Conservation (phyloP, 2,329 filamentous ascomycete species). For the Colletotrichum melonis region DNA sequence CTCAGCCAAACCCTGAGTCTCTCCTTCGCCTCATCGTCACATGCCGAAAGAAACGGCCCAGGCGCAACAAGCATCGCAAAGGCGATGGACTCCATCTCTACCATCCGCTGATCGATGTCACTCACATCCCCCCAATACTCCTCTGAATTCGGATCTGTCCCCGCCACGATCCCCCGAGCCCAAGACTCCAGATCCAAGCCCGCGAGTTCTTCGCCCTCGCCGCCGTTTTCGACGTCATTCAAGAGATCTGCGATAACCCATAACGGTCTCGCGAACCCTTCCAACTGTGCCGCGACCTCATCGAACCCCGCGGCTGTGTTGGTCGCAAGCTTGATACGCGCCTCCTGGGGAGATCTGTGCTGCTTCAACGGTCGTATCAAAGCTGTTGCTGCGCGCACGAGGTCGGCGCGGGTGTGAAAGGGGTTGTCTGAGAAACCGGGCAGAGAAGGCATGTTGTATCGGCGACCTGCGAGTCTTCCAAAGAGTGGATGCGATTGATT, state of each 20-base stretch:
- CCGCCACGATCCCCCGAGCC: constrained; percentile 36
- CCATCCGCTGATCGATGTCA: constrained; percentile 56
- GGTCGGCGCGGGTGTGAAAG: constrained; percentile 43
- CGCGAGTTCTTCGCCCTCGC: constrained; percentile 41
- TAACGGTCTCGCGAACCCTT: constrained; percentile 47
- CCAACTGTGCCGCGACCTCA: constrained; percentile 49
- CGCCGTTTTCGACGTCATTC: constrained; percentile 39
- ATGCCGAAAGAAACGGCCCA: constrained; percentile 42
- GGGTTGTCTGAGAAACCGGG: constrained; percentile 48
- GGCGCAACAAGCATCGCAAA: constrained; percentile 54
- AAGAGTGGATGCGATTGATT: not conserved
- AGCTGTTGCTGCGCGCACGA: constrained; percentile 41
- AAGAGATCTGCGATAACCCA: constrained; percentile 44
- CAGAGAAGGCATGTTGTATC: constrained; percentile 39
- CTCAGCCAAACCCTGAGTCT: constrained; percentile 50
- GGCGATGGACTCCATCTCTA: constrained; percentile 57
- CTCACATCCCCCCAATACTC: constrained; percentile 55
- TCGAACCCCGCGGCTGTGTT: constrained; percentile 47
- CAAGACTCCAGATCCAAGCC: constrained; percentile 35
- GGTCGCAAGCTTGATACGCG: constrained; percentile 44
- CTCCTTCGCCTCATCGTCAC: constrained; percentile 38
- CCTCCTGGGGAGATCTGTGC: constrained; percentile 43
- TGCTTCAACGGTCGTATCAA: constrained; percentile 41
- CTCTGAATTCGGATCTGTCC: constrained; percentile 37
- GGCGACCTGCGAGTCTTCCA: too few species aligned